Percentiles rank a stretch among this genome's conserved stretches.
Conservation (phyloP, 768 basidiomycete species). For the Lactarius quietus region DNA sequence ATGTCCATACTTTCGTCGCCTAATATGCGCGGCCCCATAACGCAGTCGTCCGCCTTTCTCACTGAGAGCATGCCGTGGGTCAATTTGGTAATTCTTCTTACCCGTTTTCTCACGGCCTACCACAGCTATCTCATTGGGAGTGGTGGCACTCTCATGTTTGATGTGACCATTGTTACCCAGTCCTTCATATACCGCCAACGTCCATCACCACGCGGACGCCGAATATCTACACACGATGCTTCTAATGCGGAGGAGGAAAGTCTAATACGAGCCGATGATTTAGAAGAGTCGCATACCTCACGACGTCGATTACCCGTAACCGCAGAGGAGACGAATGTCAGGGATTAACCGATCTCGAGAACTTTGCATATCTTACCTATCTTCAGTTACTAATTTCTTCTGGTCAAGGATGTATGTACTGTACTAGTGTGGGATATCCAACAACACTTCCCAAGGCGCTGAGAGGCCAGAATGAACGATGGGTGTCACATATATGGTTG, state of each 20-base stretch:
- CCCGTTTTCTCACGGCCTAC: not conserved
- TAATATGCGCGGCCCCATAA: conserved; percentile 50
- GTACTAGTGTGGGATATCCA: not conserved
- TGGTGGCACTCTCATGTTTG: conserved; percentile 90
- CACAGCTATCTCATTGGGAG: conserved; percentile 89
- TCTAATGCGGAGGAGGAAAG: conserved; percentile 32
- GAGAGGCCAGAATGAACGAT: not conserved
- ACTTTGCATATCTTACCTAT: not conserved
- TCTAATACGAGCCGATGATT: conserved; percentile 17
- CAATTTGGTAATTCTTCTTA: not conserved
- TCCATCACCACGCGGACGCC: conserved; percentile 31
- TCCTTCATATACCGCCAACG: conserved; percentile 68
- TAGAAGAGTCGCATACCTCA: conserved; percentile 22
- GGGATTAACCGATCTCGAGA: conserved; percentile 2
- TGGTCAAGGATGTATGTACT: not conserved
- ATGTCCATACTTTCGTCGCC: conserved; percentile 83
- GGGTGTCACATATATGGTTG: no score
- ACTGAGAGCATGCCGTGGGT: conserved; percentile 84
- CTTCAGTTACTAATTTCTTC: not conserved
- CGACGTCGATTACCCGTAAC: conserved; percentile 24
- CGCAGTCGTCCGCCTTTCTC: conserved; percentile 61
- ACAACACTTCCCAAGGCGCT: not conserved
- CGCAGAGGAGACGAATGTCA: conserved; percentile 11
- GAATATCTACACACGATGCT: conserved; percentile 26
- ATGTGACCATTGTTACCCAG: conserved; percentile 87